A percentile compares a stretch with the other conserved stretches of the same genome.
Conservation (phyloP, 2,329 filamentous ascomycete species). For the Botrytis pseudocinerea region DNA sequence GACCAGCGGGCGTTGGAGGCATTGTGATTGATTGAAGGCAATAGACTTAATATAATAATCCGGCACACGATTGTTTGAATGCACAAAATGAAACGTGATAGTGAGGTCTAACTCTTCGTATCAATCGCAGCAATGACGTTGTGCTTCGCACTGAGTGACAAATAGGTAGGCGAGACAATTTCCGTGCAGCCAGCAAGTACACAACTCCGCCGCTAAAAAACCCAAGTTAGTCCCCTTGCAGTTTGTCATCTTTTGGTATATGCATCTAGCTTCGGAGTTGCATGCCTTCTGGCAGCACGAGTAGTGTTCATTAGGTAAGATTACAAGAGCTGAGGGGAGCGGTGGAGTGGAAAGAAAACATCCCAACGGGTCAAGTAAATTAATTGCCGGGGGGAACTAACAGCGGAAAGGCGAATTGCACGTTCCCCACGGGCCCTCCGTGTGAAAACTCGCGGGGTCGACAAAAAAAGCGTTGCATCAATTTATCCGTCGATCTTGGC, state of each 20-base stretch:
- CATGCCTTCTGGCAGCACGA: background rate
- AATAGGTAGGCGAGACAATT: background rate
- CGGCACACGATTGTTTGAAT: background rate
- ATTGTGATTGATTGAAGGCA: slow-evolving; percentile 24
- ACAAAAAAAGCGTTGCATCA: background rate
- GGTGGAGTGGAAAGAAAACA: background rate
- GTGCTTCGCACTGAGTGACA: background rate
- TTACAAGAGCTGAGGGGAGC: background rate
- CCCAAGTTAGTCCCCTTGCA: background rate
- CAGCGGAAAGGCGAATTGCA: background rate
- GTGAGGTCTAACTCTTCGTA: background rate
- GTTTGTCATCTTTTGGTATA: background rate
- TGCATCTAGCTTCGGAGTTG: background rate
- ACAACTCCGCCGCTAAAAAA: background rate
- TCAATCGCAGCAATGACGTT: background rate
- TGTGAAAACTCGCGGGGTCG: background rate
- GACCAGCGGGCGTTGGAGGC: slow-evolving; percentile 26
- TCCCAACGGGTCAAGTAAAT: background rate
- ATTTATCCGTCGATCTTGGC: background rate
- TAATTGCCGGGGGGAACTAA: background rate
- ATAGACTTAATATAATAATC: background rate
- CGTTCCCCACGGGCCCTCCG: background rate
- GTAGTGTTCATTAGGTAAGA: background rate
- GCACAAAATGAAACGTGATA: background rate
- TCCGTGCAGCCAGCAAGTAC: background rate